Conservation (phyloP, 2,329 filamentous ascomycete genomes). For the Cladophialophora chaetospira region DNA sequence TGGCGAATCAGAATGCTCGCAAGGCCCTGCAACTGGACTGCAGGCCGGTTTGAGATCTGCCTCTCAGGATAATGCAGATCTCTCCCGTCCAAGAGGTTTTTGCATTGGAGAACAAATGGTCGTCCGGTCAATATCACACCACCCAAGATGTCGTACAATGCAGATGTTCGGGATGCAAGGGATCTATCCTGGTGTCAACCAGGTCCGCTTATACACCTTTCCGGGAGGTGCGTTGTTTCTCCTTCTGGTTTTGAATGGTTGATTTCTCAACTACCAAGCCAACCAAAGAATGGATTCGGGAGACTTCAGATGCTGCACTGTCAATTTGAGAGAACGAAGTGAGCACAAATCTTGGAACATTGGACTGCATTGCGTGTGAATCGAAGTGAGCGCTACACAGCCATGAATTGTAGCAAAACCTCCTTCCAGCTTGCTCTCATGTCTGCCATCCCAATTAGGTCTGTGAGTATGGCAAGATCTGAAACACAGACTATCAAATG, state of each 20-base stretch:
- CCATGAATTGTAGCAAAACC: neutral
- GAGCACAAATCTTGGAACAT: too few relatives aligned
- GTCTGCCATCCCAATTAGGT: slow-evolving; percentile 21
- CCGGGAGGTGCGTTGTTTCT: neutral
- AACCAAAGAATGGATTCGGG: too few relatives aligned
- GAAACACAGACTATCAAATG: slow-evolving; percentile 16
- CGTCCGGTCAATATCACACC: neutral
- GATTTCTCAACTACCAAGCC: neutral
- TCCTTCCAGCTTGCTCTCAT: slow-evolving; percentile 1
- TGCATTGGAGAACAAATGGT: neutral
- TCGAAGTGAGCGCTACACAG: too few relatives aligned
- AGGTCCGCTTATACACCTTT: neutral
- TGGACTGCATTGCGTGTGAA: too few relatives aligned
- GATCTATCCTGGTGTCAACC: neutral
- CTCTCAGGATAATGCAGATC: slow-evolving; percentile 1
- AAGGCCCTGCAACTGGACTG: too few relatives aligned
- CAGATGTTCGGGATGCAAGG: neutral
- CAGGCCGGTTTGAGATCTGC: neutral
- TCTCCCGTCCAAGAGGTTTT: neutral
- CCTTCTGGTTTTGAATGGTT: neutral
- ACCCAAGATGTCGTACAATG: neutral
- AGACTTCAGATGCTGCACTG: too few relatives aligned
- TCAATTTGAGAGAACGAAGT: too few relatives aligned
- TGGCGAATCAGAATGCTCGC: too few relatives aligned
- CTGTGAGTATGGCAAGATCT: slow-evolving; percentile 8